phyloP scores from a whole-genome alignment of 2,329 filamentous ascomycete species.

The Neopestalotiopsis sp. region DNA sequence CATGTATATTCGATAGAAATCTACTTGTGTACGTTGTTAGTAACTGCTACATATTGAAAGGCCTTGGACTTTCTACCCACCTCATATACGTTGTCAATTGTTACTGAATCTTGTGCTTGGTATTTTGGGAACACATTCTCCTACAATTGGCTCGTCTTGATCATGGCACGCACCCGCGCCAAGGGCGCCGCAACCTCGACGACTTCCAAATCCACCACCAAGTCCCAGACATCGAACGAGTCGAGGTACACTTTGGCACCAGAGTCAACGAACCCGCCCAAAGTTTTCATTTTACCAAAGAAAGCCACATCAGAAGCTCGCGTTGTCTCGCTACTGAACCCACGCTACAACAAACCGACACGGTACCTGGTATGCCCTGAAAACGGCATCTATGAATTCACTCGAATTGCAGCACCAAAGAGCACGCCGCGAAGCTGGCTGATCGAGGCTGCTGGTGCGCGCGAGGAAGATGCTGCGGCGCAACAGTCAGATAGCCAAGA shows the following conservation, averaged over 20 bases:
- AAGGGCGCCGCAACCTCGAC: conserved; percentile 38
- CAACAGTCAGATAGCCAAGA: conserved; percentile 21
- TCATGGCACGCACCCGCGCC: conserved; percentile 56
- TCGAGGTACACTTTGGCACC: conserved; percentile 49
- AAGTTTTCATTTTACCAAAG: conserved; percentile 67
- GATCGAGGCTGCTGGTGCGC: conserved; percentile 44
- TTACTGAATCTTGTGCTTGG: background rate
- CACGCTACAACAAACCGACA: conserved; percentile 58
- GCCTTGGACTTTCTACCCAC: background rate
- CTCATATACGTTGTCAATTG: background rate
- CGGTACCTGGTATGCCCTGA: conserved; percentile 68
- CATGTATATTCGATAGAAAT: background rate
- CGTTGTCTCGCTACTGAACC: conserved; percentile 66
- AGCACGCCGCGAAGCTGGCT: conserved; percentile 67
- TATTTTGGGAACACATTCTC: background rate
- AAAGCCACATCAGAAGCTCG: conserved; percentile 58
- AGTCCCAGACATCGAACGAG: conserved; percentile 31
- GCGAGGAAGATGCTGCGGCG: conserved; percentile 21
- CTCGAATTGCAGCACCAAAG: conserved; percentile 58
- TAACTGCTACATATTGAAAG: background rate
- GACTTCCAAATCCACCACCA: conserved; percentile 35
- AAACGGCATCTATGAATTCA: conserved; percentile 70
- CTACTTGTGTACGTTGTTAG: background rate
- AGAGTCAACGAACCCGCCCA: conserved; percentile 50
- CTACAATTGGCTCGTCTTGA: background rate